These are phyloP conservation scores for Condylostoma magnum DNA, from an alignment of 169 alveolate species.

Conservation along the genomic window DNA sequence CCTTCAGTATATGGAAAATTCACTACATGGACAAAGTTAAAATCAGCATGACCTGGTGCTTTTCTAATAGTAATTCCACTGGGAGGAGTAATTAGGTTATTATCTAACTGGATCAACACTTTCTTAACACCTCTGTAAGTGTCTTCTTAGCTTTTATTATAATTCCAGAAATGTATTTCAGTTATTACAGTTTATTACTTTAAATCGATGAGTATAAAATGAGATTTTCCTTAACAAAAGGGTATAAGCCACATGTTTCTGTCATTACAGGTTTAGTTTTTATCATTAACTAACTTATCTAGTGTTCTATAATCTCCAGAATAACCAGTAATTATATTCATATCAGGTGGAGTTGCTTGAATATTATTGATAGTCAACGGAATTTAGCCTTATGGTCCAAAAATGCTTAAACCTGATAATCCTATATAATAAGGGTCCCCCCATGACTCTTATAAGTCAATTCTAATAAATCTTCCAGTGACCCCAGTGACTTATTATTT, in stretches of 20 bases:
- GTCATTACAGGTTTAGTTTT: constrained; percentile 54
- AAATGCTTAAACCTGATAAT: constrained; percentile 56
- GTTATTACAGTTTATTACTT: constrained; percentile 27
- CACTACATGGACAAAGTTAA: constrained; percentile 55
- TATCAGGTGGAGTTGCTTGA: constrained; percentile 62
- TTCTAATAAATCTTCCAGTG: constrained; percentile 40
- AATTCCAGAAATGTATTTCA: constrained; percentile 59
- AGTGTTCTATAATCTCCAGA: constrained; percentile 61
- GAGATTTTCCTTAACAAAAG: constrained; percentile 44
- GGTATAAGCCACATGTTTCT: constrained; percentile 70
- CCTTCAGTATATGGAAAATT: constrained; percentile 48
- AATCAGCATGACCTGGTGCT: constrained; percentile 55
- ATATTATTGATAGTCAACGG: constrained; percentile 28
- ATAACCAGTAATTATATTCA: constrained; percentile 57
- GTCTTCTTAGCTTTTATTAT: constrained; percentile 61
- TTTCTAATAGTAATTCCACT: constrained; percentile 49
- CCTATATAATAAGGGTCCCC: constrained; percentile 74
- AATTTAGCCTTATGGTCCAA: constrained; percentile 27
- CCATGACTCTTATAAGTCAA: constrained; percentile 52
- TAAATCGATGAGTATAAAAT: constrained; percentile 43
- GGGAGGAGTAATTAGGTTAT: constrained; percentile 38
- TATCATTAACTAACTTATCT: constrained; percentile 52
- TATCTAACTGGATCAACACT: constrained; percentile 44
- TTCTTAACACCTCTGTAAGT: constrained; percentile 61
- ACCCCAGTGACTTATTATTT: not conserved